Base-by-base conservation (phyloP, 371 early-diverging fungal species). In the Apophysomyces sp. region DNA sequence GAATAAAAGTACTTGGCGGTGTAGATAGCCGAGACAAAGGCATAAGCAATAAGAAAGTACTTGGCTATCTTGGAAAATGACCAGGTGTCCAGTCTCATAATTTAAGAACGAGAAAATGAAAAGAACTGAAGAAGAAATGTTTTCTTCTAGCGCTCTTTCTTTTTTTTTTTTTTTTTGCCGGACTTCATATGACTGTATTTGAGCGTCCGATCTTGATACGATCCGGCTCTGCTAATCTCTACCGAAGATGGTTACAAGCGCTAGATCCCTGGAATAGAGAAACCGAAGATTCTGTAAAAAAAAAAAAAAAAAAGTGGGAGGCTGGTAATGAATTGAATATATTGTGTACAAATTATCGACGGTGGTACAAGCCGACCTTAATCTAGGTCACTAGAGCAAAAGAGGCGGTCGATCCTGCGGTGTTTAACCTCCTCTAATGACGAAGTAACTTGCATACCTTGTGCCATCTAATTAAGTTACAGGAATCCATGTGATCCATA, bases 21-120 rank as follows among this genome's bases (percentile, higher is more conserved):
- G 28, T 69, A 69, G 30, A 64, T 34, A 37, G 65, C 59, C 15
- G 65, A 69, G 13, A 69, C 30, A 53, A 69, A 29, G n/a, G 62
- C 62, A 40, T 69, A 69, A n/a, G 21, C 37, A 29, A 62, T 59
- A 36, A 69, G 53, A 12, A 61, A 27, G 56, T 49, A 61, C 55
- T 64, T 60, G 31, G 52, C 52, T 26, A 52, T 26, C 55, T 62
- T 69, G 12, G 58, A 52, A 16, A 58, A 44, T 28, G 60, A 28
- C 26, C 64, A 64, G 12, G 49, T 59, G 16, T 36, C 32, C 37
- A 64, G 55, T 41, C 59, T 64, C 65, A 64, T 64, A 1, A 28
- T 53, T 32, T 24, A 36, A 26, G 24, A 24, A 34, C 29, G 37
- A 28, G 52, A 34, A 60, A 60, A 60, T 34, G 18, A 29, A 52